Base-by-base conservation (phyloP, 306 rosid genomes). In the Canavalia gladiata region DNA sequence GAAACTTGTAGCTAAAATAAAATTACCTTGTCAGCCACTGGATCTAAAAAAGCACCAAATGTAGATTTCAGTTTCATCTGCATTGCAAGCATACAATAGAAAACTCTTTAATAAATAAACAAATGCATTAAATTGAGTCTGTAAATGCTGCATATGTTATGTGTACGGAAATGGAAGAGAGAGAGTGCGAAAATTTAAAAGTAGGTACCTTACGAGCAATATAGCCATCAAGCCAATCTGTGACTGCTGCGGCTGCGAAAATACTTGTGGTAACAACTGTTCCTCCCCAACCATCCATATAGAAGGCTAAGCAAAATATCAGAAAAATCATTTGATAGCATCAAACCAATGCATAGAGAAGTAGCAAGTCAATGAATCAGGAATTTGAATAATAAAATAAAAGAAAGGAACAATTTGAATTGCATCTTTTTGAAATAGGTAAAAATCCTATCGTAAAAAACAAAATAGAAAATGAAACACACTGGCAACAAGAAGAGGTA, bases 151-250 rank as follows among this genome's bases (percentile, higher is more conserved):
- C 54, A 74, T 18, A 35, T 7, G 41, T 49, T 25, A 18, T 28
- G 50, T 33, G 34, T 13, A 55, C 0, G 57, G 34, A 28, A 41
- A 42, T 54, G 68, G 68, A 74, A 41, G 55, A 73, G 37, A 30
- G 41, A 71, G 60, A 80, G 18, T 43, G 31, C 52, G 59, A 75
- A 77, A 57, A 74, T 57, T 6, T 43, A 1, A 57, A 49, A 18
- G 60, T 18, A 51, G 43, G 28, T 47, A 94, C 98, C 97, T 90
- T 95, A 76, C 98, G 91, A 78, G 98, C 98, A 86, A 95, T 80
- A 85, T 91, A 95, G 25, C 98, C 98, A 84, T 95, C 98, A 39
- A 95, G 98, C 98, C 98, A 95, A 87, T 95, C 98, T 25, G 98
- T 95, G 86, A 92, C 68, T 33, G 98, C 97, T 37, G 98, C 98